Conservation (phyloP, 306 rosid species). For the Elaeagnus macrophylla region DNA sequence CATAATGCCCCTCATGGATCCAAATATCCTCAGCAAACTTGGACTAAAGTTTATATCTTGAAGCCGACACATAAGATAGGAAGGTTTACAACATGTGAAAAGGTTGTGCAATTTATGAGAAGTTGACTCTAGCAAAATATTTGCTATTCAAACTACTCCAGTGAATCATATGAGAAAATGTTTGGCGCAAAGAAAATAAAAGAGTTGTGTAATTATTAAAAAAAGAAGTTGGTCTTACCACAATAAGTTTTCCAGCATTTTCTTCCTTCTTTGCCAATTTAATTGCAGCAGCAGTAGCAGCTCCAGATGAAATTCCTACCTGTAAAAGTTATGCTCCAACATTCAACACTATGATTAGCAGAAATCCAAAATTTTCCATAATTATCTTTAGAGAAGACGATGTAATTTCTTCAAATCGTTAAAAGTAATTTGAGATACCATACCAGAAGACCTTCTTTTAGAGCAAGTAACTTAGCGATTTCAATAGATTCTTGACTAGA, state of each 20-base stretch:
- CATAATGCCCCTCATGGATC: too few relatives aligned
- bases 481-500: constrained; percentile 65
- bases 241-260: constrained; percentile 69
- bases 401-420: not conserved
- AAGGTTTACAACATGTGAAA: too few relatives aligned
- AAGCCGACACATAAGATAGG: too few relatives aligned
- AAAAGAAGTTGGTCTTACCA: constrained; percentile 24
- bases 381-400: too few relatives aligned
- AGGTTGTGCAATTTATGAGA: too few relatives aligned
- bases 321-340: constrained; percentile 18
- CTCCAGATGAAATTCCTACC: constrained; percentile 87
- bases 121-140: too few relatives aligned
- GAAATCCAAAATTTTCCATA: not conserved
- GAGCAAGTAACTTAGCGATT: constrained; percentile 55
- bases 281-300: constrained; percentile 66
- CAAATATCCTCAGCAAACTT: too few relatives aligned
- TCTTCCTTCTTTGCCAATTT: constrained; percentile 61
- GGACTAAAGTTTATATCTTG: too few relatives aligned
- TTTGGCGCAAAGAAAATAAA: too few relatives aligned
- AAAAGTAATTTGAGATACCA: not conserved
- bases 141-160: too few relatives aligned
- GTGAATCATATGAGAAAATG: too few relatives aligned
- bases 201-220: too few relatives aligned
- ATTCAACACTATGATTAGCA: not conserved
- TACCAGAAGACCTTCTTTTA: constrained; percentile 83